Evolutionary conservation across 768 basidiomycete genomes (phyloP).

Genomic region (Tricholoma saponaceum): DNA sequence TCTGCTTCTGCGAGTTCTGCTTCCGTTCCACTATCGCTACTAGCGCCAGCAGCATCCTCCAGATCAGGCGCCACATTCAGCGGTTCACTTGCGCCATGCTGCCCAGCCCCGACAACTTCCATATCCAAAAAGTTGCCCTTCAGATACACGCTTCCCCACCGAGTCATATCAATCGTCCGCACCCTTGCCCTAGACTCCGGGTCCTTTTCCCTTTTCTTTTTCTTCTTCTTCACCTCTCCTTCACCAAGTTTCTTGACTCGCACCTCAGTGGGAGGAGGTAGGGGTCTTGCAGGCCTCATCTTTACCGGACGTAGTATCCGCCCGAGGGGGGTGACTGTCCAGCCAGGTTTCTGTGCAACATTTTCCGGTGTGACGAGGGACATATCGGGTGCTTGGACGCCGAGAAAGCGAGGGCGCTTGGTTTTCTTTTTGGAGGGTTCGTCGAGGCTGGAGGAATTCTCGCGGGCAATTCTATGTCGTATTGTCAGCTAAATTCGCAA

Average conservation of each 20-base stretch:
- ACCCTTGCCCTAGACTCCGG: constrained; percentile 56
- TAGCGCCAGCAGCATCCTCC: constrained; percentile 11
- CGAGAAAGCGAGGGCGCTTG: constrained; percentile 23
- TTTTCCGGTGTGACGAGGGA: constrained; percentile 57
- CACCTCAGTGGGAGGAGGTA: constrained; percentile 33
- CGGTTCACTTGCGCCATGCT: constrained; percentile 2
- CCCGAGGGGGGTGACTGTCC: constrained; percentile 67
- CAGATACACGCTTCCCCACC: constrained; percentile 66
- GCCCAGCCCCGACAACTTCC: constrained; percentile 22
- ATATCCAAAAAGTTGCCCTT: constrained; percentile 65
- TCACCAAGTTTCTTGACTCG: constrained; percentile 14
- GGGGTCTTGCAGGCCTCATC: constrained; percentile 66
- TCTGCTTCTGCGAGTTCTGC: constrained; percentile 12
- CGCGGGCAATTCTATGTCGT: constrained; percentile 27
- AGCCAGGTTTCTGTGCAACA: constrained; percentile 48
- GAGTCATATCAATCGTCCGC: constrained; percentile 67
- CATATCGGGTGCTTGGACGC: constrained; percentile 58
- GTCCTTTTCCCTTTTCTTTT: constrained; percentile 41
- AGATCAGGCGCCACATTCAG: constrained; percentile 11
- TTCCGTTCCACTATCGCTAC: constrained; percentile 13
- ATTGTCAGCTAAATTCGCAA: background rate
- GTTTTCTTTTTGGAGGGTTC: constrained; percentile 43
- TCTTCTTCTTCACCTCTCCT: constrained; percentile 33
- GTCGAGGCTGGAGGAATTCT: constrained; percentile 24
- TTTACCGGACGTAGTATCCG: constrained; percentile 62